Base-by-base conservation (phyloP, 345 rosid species). In the Pistacia atlantica region DNA sequence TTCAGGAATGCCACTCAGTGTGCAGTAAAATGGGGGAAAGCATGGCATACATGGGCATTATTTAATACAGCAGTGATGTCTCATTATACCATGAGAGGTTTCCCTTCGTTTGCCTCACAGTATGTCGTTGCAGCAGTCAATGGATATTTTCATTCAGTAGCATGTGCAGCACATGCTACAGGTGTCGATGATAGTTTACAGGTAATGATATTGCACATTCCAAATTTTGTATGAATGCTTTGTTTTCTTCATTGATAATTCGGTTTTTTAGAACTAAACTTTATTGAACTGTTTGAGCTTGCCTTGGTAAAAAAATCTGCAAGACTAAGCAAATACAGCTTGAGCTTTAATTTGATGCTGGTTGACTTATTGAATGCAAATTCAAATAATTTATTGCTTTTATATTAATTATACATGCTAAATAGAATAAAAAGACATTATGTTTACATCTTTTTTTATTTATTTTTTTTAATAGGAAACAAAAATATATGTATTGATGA, bases 21-120 rank as follows among this genome's bases (percentile, higher is more conserved):
- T 79, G 97, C 97, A 17, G 72, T 89, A 66, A 85, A 92, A 79
- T 92, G 99, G 99, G 93, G 90, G 63, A 96, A 92, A 81, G 97
- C 98, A 85, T 96, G 99, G 99, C 99, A 96, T 71, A 84, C 83
- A 42, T 96, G 98, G 99, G 99, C 99, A 42, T 85, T 93, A 84
- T 96, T 96, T 84, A 96, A 93, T 82, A 96, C 99, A 16, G 97
- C 95, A 66, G 99, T 91, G 72, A 96, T 96, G 98, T 92, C 99
- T 59, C 94, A 93, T 82, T 96, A 93, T 76, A 91, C 95, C 42
- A 11, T 87, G 59, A 87, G 86, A 85, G 92, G 97, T 65, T 80
- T 79, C 79, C 86, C 92, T 33, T 45, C 71, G 73, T 77, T 84
- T 31, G 93, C 95, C 54, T 85, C 98, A 11, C 94, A 88, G 80